A percentile compares a stretch with the other conserved stretches of the same genome.
These are phyloP conservation scores for Porogramme epimiltina DNA, from an alignment of 1,284 basidiomycete species.

Conservation along the genomic window DNA sequence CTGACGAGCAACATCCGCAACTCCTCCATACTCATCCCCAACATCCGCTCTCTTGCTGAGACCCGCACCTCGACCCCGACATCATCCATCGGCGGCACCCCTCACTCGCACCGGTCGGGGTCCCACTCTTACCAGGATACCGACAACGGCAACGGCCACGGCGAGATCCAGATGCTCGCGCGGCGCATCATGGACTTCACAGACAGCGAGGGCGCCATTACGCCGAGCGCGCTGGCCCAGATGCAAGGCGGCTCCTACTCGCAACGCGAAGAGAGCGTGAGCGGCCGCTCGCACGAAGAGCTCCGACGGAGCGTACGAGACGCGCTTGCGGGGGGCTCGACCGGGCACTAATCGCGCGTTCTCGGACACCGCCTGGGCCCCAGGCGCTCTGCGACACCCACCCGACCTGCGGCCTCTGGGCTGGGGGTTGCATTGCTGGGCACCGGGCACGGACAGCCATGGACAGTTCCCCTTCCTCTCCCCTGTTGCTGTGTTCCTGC, in stretches of 20 bases:
- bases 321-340: constrained; percentile 52
- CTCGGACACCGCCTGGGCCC: not conserved
- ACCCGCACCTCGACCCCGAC: constrained; percentile 73
- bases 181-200: constrained; percentile 86
- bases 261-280: constrained; percentile 50
- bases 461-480: constrained; percentile 10
- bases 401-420: not conserved
- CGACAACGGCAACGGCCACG: constrained; percentile 79
- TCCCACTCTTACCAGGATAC: constrained; percentile 78
- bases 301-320: constrained; percentile 78
- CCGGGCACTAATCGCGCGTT: constrained; percentile 31
- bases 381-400: not conserved
- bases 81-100: constrained; percentile 70
- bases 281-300: constrained; percentile 71
- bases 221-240: constrained; percentile 62
- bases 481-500: not conserved
- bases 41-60: constrained; percentile 80
- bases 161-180: constrained; percentile 86
- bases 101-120: constrained; percentile 70
- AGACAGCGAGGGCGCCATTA: constrained; percentile 60
- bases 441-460: constrained; percentile 14
- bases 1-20: constrained; percentile 87
- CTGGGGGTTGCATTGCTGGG: constrained; percentile 5
- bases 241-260: constrained; percentile 58
- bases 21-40: constrained; percentile 79